Percentiles rank a stretch among this genome's conserved stretches.
Evolutionary conservation across 164 flowering plant species (phyloP).

Genomic region (Liriodendron chinense): DNA sequence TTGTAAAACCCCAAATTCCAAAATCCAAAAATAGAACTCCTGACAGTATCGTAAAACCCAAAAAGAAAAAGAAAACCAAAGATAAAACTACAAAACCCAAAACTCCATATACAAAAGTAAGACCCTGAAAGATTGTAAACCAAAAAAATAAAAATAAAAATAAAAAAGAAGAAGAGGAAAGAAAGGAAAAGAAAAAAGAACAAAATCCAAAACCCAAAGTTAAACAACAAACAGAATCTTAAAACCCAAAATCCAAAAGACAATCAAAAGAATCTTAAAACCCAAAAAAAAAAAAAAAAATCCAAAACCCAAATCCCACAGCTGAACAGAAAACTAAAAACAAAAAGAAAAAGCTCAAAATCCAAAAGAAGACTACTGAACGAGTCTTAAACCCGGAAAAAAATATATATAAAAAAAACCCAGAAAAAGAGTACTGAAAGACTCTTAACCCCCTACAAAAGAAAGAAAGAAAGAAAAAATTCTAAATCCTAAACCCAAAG

Average conservation of each 20-base stretch:
- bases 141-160: background rate
- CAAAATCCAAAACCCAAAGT: background rate
- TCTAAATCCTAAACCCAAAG: background rate
- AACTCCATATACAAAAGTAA: background rate
- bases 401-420: no score
- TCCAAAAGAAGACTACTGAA: constrained; percentile 6
- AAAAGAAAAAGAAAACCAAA: background rate
- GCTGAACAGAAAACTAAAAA: no score
- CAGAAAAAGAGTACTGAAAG: background rate
- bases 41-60: background rate
- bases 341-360: background rate
- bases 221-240: background rate
- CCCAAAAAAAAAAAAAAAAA: background rate
- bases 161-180: no score
- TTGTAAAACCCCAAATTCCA: background rate
- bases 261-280: background rate
- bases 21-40: background rate
- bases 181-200: no score
- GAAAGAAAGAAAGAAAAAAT: no score
- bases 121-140: background rate
- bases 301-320: background rate
- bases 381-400: background rate
- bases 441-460: background rate
- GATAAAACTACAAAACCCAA: background rate
- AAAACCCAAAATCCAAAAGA: constrained; percentile 10